Percentiles rank a stretch among this genome's conserved stretches.
Conservation (phyloP, 805 yeast genomes). For the Pichia cephalocereana region DNA sequence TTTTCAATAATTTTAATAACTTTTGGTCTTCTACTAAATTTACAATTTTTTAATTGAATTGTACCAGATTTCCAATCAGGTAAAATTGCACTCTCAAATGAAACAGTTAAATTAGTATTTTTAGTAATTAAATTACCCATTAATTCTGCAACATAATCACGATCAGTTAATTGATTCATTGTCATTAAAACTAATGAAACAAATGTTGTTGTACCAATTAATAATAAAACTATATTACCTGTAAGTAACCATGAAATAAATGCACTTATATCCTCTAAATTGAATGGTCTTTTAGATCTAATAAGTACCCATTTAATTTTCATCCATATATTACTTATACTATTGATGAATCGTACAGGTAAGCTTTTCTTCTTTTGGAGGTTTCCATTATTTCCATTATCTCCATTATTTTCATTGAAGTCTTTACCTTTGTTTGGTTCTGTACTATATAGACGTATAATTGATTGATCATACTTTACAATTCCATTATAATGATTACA, state of each 20-base stretch:
- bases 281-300: constrained; percentile 72
- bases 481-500: not conserved
- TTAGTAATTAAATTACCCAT: constrained; percentile 78
- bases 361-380: not conserved
- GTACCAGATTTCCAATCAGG: constrained; percentile 90
- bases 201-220: constrained; percentile 89
- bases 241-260: constrained; percentile 86
- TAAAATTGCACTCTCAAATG: constrained; percentile 88
- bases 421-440: not conserved
- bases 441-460: not conserved
- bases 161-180: constrained; percentile 78
- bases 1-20: constrained; percentile 25
- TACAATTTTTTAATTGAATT: constrained; percentile 75
- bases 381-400: too few species aligned
- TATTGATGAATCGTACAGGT: not conserved
- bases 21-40: constrained; percentile 75
- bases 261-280: constrained; percentile 87
- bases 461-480: not conserved
- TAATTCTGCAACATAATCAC: constrained; percentile 73
- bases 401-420: too few species aligned
- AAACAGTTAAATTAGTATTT: constrained; percentile 73
- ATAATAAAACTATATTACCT: constrained; percentile 71
- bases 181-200: constrained; percentile 70
- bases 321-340: not conserved
- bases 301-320: constrained; percentile 67